Evolutionary conservation across 1,139 yeast genomes (phyloP).

Genomic region (Lodderomyces beijingensis): DNA sequence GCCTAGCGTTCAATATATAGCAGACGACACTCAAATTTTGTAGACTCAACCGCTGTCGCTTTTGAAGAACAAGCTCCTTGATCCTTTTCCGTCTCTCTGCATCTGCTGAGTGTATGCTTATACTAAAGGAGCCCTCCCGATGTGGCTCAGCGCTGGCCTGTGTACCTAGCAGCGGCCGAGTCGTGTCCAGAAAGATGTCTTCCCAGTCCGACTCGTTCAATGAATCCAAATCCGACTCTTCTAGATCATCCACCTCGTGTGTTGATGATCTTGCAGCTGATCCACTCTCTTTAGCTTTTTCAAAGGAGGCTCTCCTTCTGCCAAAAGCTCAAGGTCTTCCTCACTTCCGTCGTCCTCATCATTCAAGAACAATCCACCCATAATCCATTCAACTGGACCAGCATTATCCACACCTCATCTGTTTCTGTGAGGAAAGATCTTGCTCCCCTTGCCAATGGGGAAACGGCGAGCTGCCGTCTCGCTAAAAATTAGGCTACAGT

Average conservation of each 20-base stretch:
- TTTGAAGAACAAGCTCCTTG: conserved; percentile 5
- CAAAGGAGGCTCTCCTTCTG: conserved; percentile 6
- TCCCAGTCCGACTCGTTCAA: conserved; percentile 17
- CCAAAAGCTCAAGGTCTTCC: conserved; percentile 3
- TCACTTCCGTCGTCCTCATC: conserved; percentile 8
- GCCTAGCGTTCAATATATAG: conserved; percentile 22
- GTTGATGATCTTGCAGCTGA: not conserved
- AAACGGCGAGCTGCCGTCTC: no score
- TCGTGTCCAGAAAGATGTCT: conserved; percentile 3
- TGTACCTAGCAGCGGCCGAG: no score
- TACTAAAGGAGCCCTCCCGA: no score
- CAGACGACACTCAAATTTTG: conserved; percentile 25
- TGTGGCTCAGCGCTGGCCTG: no score
- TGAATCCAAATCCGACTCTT: not conserved
- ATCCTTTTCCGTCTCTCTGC: conserved; percentile 10
- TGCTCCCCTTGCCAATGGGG: no score
- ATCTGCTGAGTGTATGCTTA: no score
- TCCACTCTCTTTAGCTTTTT: conserved; percentile 8
- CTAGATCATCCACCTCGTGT: conserved; percentile 1
- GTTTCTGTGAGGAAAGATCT: no score
- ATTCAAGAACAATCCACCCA: conserved; percentile 7
- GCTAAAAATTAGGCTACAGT: no score
- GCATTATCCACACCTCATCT: no score
- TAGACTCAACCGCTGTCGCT: conserved; percentile 13
- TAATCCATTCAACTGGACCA: no score